Conservation (phyloP, 163 green algal genomes). For the Prototheca wickerhamii region DNA sequence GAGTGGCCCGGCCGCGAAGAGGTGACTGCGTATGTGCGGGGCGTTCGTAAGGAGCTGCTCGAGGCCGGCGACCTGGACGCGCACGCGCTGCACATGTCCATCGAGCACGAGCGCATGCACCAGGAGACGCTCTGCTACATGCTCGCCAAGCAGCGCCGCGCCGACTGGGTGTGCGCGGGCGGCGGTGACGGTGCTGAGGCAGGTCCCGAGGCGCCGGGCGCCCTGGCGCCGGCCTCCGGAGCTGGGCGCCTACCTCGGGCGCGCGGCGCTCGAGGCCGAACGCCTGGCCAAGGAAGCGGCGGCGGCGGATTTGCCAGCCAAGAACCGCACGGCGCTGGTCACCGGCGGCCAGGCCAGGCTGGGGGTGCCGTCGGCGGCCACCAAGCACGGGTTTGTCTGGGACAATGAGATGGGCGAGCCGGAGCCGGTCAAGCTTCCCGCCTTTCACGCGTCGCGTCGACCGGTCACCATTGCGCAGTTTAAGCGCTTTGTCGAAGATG, state of each 20-base stretch:
- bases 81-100: conserved; percentile 21
- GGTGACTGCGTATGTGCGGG: conserved; percentile 25
- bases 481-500: conserved; percentile 22
- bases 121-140: conserved; percentile 61
- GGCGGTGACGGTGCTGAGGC: neutral
- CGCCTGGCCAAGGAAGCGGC: too few relatives aligned
- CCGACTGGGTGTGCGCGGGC: too few relatives aligned
- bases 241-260: too few relatives aligned
- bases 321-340: too few relatives aligned
- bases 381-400: conserved; percentile 38
- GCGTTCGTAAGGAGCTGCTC: conserved; percentile 7
- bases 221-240: too few relatives aligned
- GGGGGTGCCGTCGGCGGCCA: conserved; percentile 9
- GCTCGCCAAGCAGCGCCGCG: conserved; percentile 39
- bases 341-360: conserved; percentile 13
- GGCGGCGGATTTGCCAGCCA: too few relatives aligned
- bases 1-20: conserved; percentile 33
- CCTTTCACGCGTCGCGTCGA: conserved; percentile 14
- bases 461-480: conserved; percentile 49
- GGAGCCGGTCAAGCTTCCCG: conserved; percentile 6
- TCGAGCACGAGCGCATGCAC: conserved; percentile 63
- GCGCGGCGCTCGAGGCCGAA: too few relatives aligned
- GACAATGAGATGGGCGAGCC: conserved; percentile 45
- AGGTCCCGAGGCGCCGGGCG: neutral
- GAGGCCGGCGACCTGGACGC: neutral